Evolutionary conservation across 2,329 filamentous ascomycete species (phyloP).

Genomic region (Sclerotinia nivalis): DNA sequence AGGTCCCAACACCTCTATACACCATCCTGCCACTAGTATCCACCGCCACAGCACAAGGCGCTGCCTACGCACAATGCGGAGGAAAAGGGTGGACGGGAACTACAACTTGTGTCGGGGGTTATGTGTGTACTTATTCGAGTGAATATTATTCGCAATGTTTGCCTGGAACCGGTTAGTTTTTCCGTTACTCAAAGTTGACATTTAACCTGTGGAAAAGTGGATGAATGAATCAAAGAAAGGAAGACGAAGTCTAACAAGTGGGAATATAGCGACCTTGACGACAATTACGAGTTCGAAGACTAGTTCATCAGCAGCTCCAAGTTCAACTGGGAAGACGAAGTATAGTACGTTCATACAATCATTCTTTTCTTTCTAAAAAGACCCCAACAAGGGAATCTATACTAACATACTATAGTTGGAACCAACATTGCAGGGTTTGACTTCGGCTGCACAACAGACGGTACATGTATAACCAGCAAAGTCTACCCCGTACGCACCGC

Average conservation of each 20-base stretch:
- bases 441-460: constrained; percentile 48
- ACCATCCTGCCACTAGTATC: background rate
- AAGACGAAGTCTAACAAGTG: background rate
- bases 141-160: constrained; percentile 42
- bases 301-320: background rate
- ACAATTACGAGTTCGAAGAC: constrained; percentile 14
- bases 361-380: background rate
- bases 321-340: constrained; percentile 27
- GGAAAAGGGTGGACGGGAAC: constrained; percentile 38
- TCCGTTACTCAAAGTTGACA: too few relatives aligned
- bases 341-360: constrained; percentile 28
- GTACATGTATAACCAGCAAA: constrained; percentile 42
- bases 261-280: constrained; percentile 8
- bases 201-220: background rate
- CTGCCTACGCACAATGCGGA: constrained; percentile 32
- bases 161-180: constrained; percentile 25
- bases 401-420: constrained; percentile 30
- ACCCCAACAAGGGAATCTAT: background rate
- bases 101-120: constrained; percentile 40
- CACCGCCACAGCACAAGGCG: constrained; percentile 18
- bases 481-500: constrained; percentile 31
- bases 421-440: constrained; percentile 46
- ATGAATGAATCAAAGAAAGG: background rate
- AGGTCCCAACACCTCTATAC: constrained; percentile 1
- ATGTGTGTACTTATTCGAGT: constrained; percentile 36